Base-by-base conservation (phyloP, 179 eudicot genomes). In the Actinidia polygama region DNA sequence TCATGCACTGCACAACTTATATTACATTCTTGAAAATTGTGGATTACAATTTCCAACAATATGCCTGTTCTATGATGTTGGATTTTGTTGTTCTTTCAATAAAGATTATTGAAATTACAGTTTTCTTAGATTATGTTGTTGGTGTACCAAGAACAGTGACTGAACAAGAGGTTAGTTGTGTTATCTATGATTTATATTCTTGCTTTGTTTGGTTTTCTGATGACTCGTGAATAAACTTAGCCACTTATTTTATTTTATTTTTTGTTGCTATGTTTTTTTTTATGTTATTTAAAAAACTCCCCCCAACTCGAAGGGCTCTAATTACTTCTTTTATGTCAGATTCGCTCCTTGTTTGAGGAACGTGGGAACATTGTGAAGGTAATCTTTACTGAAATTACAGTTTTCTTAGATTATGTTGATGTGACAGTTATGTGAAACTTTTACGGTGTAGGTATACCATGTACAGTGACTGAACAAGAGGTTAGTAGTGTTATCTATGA, bases 361-460 rank as follows among this genome's bases (percentile, higher is more conserved):
- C 87, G 91, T 79, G 95, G 95, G 76, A 87, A 81, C 59, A 91
- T 92, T n/a, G n/a, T n/a, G n/a, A n/a, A n/a, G n/a, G n/a, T n/a
- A n/a, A n/a, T n/a, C n/a, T n/a, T 75, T 70, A 51, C 73, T 78
- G 81, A 83, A 58, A 47, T 51, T 21, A 12, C 50, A 23, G 5
- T 67, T 26, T 83, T 51, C 79, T 51, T 90, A 91, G 94, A 88
- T 72, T 64, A 69, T 77, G 92, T 92, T 49, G 94, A n/a, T n/a
- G n/a, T n/a, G n/a, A n/a, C n/a, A n/a, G n/a, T n/a, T n/a, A n/a
- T n/a, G n/a, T n/a, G n/a, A n/a, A n/a, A n/a, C n/a, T n/a, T n/a
- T n/a, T n/a, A n/a, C n/a, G n/a, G n/a, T n/a, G n/a, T 87, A 71
- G 91, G 92, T 73, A 86, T 90, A 85, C 94, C 98, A 58, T 90